Percentiles rank a stretch among this genome's conserved stretches.
Conservation (phyloP, 2,329 filamentous ascomycete genomes). For the Diaporthe citriasiana region DNA sequence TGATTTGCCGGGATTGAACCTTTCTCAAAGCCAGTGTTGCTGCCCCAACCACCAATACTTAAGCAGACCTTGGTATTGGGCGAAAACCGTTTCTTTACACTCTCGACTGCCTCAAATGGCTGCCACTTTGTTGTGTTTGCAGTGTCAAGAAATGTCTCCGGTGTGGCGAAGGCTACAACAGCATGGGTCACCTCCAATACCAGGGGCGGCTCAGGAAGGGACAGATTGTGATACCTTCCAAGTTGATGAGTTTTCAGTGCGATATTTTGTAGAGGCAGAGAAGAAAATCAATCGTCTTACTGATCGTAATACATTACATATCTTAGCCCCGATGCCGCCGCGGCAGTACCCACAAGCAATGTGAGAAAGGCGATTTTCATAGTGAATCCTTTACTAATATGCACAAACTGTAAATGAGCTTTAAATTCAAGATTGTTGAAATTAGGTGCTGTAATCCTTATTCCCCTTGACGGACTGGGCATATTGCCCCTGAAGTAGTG, state of each 20-base stretch:
- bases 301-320: slow-evolving; percentile 27
- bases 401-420: too few relatives aligned
- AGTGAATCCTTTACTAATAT: neutral
- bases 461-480: neutral
- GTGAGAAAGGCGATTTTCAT: neutral
- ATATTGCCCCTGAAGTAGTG: neutral
- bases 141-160: slow-evolving; percentile 10
- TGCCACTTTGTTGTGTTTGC: neutral
- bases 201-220: neutral
- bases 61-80: neutral
- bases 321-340: neutral
- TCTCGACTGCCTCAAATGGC: neutral
- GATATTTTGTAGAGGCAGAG: fast-evolving
- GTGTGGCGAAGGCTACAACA: slow-evolving; percentile 5
- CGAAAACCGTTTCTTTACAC: neutral
- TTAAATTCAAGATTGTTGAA: neutral
- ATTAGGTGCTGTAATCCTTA: neutral
- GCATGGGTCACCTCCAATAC: slow-evolving; percentile 8
- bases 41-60: slow-evolving; percentile 78
- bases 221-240: neutral
- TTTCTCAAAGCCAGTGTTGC: slow-evolving; percentile 71
- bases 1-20: slow-evolving; percentile 68
- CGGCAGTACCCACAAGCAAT: neutral
- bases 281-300: neutral
- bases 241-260: neutral